phyloP scores from a whole-genome alignment of 2,329 filamentous ascomycete species.

The Periconia sp. region DNA sequence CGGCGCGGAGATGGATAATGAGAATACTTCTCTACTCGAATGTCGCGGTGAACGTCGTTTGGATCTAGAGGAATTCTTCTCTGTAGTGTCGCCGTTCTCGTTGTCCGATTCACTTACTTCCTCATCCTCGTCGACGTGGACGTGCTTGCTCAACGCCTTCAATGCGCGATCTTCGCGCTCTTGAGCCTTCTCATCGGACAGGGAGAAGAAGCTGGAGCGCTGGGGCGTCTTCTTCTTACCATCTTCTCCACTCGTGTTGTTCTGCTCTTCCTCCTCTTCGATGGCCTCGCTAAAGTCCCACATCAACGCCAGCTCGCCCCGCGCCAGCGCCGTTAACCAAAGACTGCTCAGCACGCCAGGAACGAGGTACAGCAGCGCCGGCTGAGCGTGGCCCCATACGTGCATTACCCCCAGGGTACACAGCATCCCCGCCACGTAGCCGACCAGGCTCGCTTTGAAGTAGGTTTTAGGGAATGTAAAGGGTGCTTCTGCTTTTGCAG shows the following conservation, averaged over 20 bases:
- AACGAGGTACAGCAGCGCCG: conserved; percentile 88
- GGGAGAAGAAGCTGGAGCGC: conserved; percentile 28
- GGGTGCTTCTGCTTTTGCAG: conserved; percentile 22
- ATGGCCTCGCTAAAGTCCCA: conserved; percentile 77
- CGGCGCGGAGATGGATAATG: conserved; percentile 39
- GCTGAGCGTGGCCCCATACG: conserved; percentile 79
- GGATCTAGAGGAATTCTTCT: background rate
- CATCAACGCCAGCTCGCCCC: conserved; percentile 74
- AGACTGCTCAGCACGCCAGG: conserved; percentile 76
- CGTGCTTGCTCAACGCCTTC: conserved; percentile 15
- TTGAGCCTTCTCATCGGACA: conserved; percentile 23
- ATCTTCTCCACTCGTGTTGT: conserved; percentile 5
- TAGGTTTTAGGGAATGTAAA: conserved; percentile 77
- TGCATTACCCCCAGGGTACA: conserved; percentile 76
- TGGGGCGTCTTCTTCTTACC: background rate
- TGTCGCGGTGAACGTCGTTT: conserved; percentile 13
- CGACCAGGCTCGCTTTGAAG: conserved; percentile 74
- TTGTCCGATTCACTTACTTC: conserved; percentile 5
- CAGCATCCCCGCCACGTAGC: conserved; percentile 78
- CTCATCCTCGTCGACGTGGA: conserved; percentile 10
- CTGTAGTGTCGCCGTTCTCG: background rate
- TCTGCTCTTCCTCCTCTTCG: conserved; percentile 30
- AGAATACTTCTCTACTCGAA: conserved; percentile 34
- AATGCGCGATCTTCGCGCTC: conserved; percentile 18
- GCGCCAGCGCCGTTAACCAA: conserved; percentile 71